These are phyloP conservation scores for Rickenella mellea DNA, from an alignment of 768 basidiomycete species.

Conservation along the genomic window DNA sequence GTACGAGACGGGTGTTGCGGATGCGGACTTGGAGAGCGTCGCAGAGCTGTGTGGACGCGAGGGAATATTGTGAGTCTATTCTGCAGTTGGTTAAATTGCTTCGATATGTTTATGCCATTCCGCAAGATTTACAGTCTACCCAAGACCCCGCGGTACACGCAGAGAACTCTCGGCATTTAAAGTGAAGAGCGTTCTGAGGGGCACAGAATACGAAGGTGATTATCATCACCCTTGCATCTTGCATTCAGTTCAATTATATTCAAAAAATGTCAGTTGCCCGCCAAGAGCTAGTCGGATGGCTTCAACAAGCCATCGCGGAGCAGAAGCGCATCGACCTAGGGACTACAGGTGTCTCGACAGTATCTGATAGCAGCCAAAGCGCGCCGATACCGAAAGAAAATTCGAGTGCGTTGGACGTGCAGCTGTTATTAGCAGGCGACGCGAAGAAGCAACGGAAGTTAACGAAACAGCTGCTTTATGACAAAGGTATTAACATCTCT, in stretches of 20 bases:
- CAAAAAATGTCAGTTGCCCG: constrained; percentile 37
- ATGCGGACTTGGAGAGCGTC: constrained; percentile 54
- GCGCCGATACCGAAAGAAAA: constrained; percentile 25
- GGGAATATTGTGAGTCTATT: constrained; percentile 62
- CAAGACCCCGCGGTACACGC: constrained; percentile 42
- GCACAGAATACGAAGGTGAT: constrained; percentile 67
- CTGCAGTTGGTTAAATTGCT: not conserved
- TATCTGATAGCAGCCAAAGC: constrained; percentile 28
- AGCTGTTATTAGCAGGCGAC: constrained; percentile 59
- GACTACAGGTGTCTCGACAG: constrained; percentile 45
- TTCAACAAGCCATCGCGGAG: constrained; percentile 70
- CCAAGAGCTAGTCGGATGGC: constrained; percentile 64
- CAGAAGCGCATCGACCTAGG: constrained; percentile 66
- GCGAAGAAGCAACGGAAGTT: constrained; percentile 65
- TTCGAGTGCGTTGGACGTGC: constrained; percentile 34
- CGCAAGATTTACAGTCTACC: constrained; percentile 40
- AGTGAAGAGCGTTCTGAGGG: constrained; percentile 74
- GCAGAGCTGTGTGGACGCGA: constrained; percentile 66
- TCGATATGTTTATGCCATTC: not conserved
- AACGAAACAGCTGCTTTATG: constrained; percentile 58
- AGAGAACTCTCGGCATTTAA: constrained; percentile 65
- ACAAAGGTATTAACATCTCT: constrained; percentile 41
- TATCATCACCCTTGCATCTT: not conserved
- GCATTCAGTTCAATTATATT: constrained; percentile 3
- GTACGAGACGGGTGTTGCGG: constrained; percentile 67